These are phyloP conservation scores for Fusarium globosum DNA, from an alignment of 2,329 filamentous ascomycete species.

Conservation along the genomic window DNA sequence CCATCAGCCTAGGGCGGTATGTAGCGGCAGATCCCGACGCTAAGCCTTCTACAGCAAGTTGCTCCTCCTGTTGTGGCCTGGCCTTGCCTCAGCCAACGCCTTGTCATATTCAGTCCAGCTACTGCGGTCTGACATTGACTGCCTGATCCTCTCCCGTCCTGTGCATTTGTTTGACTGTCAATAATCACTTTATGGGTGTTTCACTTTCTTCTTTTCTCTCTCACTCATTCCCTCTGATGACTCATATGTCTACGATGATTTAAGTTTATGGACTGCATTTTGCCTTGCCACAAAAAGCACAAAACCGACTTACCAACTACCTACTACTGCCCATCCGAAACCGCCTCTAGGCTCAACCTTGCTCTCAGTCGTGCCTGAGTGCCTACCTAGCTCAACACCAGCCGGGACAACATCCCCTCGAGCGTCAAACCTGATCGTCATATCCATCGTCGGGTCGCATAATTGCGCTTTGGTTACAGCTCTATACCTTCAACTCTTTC, in stretches of 20 bases:
- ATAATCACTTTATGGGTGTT: constrained; percentile 26
- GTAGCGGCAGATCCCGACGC: constrained; percentile 35
- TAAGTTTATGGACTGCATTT: constrained; percentile 15
- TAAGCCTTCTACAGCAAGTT: constrained; percentile 30
- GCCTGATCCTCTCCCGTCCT: constrained; percentile 42
- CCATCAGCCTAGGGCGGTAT: constrained; percentile 40
- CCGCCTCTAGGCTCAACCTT: constrained; percentile 8
- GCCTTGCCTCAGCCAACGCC: constrained; percentile 43
- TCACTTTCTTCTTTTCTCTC: constrained; percentile 14
- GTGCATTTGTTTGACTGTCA: constrained; percentile 24
- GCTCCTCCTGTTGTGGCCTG: constrained; percentile 37
- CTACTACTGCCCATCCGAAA: constrained; percentile 3
- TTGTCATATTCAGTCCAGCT: constrained; percentile 38
- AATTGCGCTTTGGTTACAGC: not conserved
- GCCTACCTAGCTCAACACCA: constrained; percentile 7
- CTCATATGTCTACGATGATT: constrained; percentile 33
- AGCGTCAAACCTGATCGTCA: not conserved
- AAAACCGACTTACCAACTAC: not conserved
- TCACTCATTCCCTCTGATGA: constrained; percentile 32
- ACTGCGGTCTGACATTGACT: constrained; percentile 44
- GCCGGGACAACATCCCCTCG: constrained; percentile 11
- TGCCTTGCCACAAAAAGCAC: not conserved
- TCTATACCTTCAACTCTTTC: not conserved
- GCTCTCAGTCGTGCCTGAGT: constrained; percentile 12
- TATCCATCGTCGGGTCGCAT: not conserved